phyloP scores from a whole-genome alignment of 1,284 basidiomycete genomes.

The Boletus sp. region DNA sequence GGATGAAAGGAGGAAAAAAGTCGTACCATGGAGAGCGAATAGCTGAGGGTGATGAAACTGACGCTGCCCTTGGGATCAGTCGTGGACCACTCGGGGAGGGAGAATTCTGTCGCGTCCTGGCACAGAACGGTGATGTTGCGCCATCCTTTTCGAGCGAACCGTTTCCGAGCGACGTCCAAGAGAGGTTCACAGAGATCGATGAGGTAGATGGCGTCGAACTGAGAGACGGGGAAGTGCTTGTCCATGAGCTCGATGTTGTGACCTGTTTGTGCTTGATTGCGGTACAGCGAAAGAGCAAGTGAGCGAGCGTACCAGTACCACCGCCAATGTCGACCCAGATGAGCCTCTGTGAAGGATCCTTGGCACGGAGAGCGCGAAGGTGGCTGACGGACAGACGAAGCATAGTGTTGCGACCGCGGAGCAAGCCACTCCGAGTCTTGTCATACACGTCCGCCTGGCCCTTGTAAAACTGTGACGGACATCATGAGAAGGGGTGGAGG shows the following conservation, averaged over 20 bases:
- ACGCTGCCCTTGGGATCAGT: conserved; percentile 55
- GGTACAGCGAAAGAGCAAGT: not conserved
- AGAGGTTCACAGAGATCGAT: conserved; percentile 77
- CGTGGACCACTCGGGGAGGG: conserved; percentile 60
- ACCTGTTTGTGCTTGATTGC: conserved; percentile 36
- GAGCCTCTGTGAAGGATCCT: conserved; percentile 46
- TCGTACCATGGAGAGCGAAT: conserved; percentile 70
- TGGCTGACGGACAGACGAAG: conserved; percentile 68
- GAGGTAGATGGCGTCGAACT: conserved; percentile 73
- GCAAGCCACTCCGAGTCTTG: conserved; percentile 54
- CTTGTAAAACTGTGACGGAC: conserved; percentile 51
- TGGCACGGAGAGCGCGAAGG: conserved; percentile 49
- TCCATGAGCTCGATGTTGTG: conserved; percentile 86
- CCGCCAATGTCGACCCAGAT: conserved; percentile 86
- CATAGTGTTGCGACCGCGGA: conserved; percentile 73
- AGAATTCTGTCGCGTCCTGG: conserved; percentile 73
- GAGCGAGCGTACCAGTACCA: conserved; percentile 55
- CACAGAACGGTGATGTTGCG: conserved; percentile 73
- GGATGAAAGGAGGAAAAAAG: not conserved
- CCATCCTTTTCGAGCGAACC: conserved; percentile 72
- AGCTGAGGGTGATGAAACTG: conserved; percentile 66
- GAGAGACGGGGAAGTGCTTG: conserved; percentile 60
- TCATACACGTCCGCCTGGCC: conserved; percentile 75
- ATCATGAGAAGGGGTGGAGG: not conserved
- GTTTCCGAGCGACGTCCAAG: conserved; percentile 66